phyloP scores from a whole-genome alignment of 2,329 filamentous ascomycete species.

The Cladosporium sp. region DNA sequence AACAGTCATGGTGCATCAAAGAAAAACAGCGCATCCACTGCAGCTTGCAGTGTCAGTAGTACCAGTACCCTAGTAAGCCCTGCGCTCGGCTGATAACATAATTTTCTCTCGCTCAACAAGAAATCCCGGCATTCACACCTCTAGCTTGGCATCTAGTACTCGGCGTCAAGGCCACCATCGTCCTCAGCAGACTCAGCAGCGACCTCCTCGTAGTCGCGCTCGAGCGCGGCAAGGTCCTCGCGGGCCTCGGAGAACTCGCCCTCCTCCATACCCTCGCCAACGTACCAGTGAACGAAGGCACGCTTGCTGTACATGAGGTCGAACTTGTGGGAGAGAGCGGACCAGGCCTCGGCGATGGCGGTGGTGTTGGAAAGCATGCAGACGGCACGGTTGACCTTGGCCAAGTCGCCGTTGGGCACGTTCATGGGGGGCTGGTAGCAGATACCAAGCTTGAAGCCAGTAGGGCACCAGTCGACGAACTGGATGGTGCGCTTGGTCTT shows the following conservation, averaged over 20 bases:
- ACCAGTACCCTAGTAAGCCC: slow-evolving; percentile 14
- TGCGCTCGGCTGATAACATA: slow-evolving; percentile 12
- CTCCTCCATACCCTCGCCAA: slow-evolving; percentile 99
- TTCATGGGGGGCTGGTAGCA: slow-evolving; percentile 97
- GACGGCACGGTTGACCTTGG: slow-evolving; percentile 96
- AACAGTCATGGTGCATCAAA: slow-evolving; percentile 12
- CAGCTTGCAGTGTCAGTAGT: slow-evolving; percentile 13
- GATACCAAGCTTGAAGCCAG: slow-evolving; percentile 99
- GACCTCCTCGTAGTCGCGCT: slow-evolving; percentile 98
- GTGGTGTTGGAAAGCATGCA: slow-evolving; percentile 99
- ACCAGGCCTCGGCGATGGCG: slow-evolving; percentile 97
- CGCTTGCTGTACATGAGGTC: slow-evolving; percentile 99
- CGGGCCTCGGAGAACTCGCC: slow-evolving; percentile 99
- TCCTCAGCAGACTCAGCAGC: slow-evolving; percentile 88
- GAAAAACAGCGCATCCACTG: slow-evolving; percentile 10
- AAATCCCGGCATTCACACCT: slow-evolving; percentile 4
- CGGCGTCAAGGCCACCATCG: slow-evolving; percentile 78
- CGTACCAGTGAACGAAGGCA: slow-evolving; percentile 99
- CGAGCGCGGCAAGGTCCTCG: slow-evolving; percentile 94
- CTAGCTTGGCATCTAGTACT: slow-evolving; percentile 64
- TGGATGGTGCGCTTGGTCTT: slow-evolving; percentile 99
- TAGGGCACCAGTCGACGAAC: slow-evolving; percentile 99
- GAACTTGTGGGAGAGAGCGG: slow-evolving; percentile 93
- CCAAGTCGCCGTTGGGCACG: slow-evolving; percentile 94
- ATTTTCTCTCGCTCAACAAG: slow-evolving; percentile 14